A percentile compares a stretch with the other conserved stretches of the same genome.
These are phyloP conservation scores for Nothophoma quercina DNA, from an alignment of 2,329 filamentous ascomycete genomes.

Conservation along the genomic window DNA sequence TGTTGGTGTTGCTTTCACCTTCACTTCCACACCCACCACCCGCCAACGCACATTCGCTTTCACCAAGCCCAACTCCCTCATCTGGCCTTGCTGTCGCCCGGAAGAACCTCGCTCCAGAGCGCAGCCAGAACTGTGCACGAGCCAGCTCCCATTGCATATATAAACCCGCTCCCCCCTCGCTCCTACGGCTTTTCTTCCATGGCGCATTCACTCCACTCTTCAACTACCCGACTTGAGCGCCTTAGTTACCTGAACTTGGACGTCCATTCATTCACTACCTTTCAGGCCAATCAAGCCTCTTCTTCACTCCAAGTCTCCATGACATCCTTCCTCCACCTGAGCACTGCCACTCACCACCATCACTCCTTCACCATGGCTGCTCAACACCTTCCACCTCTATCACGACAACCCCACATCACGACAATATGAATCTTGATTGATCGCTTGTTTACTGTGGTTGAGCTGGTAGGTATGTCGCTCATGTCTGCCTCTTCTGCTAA, in stretches of 20 bases:
- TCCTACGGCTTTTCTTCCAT: neutral
- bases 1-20: neutral
- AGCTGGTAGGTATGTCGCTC: neutral
- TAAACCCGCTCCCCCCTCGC: neutral
- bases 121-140: neutral
- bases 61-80: neutral
- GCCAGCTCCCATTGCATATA: neutral
- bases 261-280: neutral
- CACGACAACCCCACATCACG: no score
- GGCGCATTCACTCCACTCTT: neutral
- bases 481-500: neutral
- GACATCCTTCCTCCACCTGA: constrained; percentile 1
- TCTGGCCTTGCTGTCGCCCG: constrained; percentile 1
- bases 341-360: neutral
- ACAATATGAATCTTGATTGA: no score
- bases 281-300: neutral
- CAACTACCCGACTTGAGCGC: neutral
- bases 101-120: neutral
- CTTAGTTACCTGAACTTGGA: neutral
- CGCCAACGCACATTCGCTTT: neutral
- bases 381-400: neutral
- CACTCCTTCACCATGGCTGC: constrained; percentile 4
- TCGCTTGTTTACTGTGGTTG: neutral
- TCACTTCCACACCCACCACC: neutral
- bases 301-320: constrained; percentile 7